A percentile compares a stretch with the other conserved stretches of the same genome.
Conservation (phyloP, 371 early-diverging fungal species). For the Mortierella sp. region DNA sequence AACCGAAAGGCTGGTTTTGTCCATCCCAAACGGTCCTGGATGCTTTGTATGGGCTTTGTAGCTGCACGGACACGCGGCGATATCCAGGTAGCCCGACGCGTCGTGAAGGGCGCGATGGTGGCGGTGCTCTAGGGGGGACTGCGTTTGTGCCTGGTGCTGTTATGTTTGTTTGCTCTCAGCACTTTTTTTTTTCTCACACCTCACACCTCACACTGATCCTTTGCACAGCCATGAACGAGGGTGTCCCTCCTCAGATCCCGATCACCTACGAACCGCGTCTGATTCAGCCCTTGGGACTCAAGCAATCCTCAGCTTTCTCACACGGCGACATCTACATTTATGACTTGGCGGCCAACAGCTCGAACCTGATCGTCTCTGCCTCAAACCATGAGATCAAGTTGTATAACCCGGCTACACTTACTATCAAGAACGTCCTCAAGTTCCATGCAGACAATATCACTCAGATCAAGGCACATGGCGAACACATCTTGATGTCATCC, state of each 20-base stretch:
- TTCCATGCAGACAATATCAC: constrained; percentile 70
- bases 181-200: constrained; percentile 1
- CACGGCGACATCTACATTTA: constrained; percentile 72
- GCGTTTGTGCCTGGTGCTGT: constrained; percentile 7
- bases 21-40: constrained; percentile 9
- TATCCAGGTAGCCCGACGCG: neutral
- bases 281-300: constrained; percentile 51
- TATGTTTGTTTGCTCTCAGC: neutral
- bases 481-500: constrained; percentile 71
- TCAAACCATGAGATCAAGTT: constrained; percentile 74
- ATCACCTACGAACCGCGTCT: constrained; percentile 56
- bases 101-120: neutral
- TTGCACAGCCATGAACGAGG: constrained; percentile 40
- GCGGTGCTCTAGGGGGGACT: constrained; percentile 1
- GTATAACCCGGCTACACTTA: constrained; percentile 68
- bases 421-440: constrained; percentile 53
- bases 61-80: neutral
- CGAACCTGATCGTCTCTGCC: constrained; percentile 72
- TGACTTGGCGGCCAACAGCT: constrained; percentile 67
- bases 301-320: constrained; percentile 55
- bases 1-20: neutral
- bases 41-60: neutral
- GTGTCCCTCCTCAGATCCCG: constrained; percentile 52
- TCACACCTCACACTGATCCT: constrained; percentile 4
- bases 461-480: constrained; percentile 67